Conservation (phyloP, 2,329 filamentous ascomycete species). For the Aotearoamyces nothofagi region DNA sequence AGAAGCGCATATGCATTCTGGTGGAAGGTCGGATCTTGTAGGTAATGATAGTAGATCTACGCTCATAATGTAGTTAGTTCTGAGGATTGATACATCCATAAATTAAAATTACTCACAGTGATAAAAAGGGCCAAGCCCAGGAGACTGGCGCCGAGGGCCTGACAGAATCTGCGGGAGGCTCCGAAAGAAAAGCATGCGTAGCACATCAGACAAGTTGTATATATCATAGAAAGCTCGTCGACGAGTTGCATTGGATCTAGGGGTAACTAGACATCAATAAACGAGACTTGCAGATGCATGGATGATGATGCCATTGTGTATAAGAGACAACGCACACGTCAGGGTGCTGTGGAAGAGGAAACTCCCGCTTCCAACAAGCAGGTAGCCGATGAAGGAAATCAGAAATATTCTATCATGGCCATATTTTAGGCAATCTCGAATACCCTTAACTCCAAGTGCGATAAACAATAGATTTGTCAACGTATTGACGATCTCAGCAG, state of each 20-base stretch:
- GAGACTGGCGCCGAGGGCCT: conserved; percentile 33
- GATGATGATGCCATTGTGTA: neutral
- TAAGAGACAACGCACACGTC: conserved; percentile 24
- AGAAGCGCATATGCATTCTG: conserved; percentile 56
- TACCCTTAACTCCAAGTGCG: conserved; percentile 60
- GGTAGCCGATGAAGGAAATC: conserved; percentile 36
- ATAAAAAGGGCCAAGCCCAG: conserved; percentile 40
- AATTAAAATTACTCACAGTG: conserved; percentile 25
- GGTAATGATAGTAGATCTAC: conserved; percentile 52
- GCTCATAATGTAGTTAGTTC: no score
- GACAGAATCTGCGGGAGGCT: conserved; percentile 27
- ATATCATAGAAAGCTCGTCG: conserved; percentile 58
- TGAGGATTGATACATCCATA: neutral
- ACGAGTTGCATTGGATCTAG: conserved; percentile 56
- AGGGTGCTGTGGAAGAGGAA: conserved; percentile 25
- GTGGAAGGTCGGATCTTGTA: conserved; percentile 58
- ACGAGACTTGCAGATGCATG: conserved; percentile 3
- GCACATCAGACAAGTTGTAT: conserved; percentile 54
- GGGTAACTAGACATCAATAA: conserved; percentile 2
- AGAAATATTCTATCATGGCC: conserved; percentile 64
- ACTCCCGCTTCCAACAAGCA: conserved; percentile 22
- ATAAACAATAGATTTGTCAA: conserved; percentile 74
- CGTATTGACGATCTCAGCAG: conserved; percentile 66
- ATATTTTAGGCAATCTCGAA: conserved; percentile 56
- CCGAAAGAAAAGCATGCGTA: conserved; percentile 54